These are phyloP conservation scores for Stylosanthes scabra DNA, from an alignment of 331 rosid genomes.

Conservation along the genomic window DNA sequence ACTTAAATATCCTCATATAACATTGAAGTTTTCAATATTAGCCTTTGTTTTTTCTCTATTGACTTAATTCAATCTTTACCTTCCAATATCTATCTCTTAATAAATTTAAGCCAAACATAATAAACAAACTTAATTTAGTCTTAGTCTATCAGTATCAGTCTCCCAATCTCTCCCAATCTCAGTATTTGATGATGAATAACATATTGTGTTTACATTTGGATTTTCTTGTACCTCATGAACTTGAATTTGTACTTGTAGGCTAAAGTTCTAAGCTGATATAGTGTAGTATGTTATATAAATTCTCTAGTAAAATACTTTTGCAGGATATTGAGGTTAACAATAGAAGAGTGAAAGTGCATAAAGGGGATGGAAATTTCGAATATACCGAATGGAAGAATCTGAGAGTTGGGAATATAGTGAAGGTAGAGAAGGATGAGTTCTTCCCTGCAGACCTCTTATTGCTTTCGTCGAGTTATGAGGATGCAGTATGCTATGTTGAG, in stretches of 20 bases:
- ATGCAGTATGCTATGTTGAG: conserved; percentile 94
- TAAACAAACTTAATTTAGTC: too few species aligned
- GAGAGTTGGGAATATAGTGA: conserved; percentile 90
- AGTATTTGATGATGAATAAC: conserved; percentile 29
- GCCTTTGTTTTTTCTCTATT: too few species aligned
- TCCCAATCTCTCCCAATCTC: too few species aligned
- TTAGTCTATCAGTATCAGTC: too few species aligned
- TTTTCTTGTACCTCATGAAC: too few species aligned
- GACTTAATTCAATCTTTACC: too few species aligned
- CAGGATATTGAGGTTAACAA: conserved; percentile 91
- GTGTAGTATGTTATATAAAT: conserved; percentile 23
- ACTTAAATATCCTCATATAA: too few species aligned
- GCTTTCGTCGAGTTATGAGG: conserved; percentile 92
- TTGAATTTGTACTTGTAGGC: background rate
- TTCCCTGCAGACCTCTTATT: conserved; percentile 93
- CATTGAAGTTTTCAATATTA: too few species aligned
- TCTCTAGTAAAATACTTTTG: conserved; percentile 34
- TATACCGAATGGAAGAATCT: conserved; percentile 82
- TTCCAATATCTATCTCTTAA: too few species aligned
- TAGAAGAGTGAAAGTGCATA: conserved; percentile 77
- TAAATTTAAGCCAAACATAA: too few species aligned
- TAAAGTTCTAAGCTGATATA: background rate
- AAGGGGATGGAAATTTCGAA: conserved; percentile 62
- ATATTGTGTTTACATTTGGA: conserved; percentile 12
- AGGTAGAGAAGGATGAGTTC: conserved; percentile 83